Evolutionary conservation across 345 rosid genomes (phyloP).

Genomic region (Gossypium rotundifolium): DNA sequence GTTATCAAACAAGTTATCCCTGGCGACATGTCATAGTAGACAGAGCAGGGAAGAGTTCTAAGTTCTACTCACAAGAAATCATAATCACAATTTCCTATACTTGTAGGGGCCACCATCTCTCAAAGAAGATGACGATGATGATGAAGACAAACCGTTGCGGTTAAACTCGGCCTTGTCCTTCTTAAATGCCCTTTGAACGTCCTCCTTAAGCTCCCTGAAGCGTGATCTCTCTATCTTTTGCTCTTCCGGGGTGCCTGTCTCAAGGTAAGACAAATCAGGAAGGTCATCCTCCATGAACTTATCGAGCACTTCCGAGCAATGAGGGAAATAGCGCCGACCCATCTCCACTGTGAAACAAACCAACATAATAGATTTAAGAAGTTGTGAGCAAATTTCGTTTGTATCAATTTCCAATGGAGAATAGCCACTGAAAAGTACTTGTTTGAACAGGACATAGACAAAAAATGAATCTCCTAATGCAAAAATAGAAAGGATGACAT

Average conservation of each 20-base stretch:
- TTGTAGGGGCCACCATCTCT: constrained; percentile 25
- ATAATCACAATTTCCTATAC: constrained; percentile 28
- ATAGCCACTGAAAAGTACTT: neutral
- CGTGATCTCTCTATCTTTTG: constrained; percentile 58
- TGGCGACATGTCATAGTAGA: neutral
- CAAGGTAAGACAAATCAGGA: constrained; percentile 68
- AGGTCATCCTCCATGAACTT: constrained; percentile 97
- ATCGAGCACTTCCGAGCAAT: constrained; percentile 80
- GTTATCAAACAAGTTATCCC: neutral
- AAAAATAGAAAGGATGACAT: neutral
- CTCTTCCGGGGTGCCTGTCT: constrained; percentile 58
- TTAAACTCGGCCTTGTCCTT: constrained; percentile 76
- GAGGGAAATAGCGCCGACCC: constrained; percentile 79
- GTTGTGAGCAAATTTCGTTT: neutral
- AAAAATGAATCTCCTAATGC: neutral
- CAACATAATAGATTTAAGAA: neutral
- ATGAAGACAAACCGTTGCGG: constrained; percentile 46
- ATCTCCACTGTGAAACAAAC: constrained; percentile 57
- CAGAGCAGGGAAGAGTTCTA: neutral
- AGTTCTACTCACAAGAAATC: neutral
- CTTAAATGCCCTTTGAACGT: constrained; percentile 70
- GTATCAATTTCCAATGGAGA: neutral
- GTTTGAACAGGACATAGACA: neutral
- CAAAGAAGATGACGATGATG: constrained; percentile 54
- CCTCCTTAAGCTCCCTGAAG: constrained; percentile 73